Evolutionary conservation across 768 basidiomycete species (phyloP).

Genomic region (Mycena epipterygia): DNA sequence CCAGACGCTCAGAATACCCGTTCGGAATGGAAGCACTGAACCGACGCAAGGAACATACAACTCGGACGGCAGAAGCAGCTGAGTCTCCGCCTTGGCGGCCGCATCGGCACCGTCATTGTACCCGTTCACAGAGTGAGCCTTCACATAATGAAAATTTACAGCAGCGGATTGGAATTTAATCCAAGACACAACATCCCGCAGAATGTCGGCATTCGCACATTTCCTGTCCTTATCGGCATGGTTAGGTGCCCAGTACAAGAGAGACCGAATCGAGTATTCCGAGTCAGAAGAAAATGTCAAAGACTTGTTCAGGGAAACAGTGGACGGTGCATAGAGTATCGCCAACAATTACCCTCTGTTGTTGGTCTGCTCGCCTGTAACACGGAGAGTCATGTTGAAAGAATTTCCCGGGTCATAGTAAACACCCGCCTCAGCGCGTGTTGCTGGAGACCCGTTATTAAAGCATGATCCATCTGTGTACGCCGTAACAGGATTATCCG

Average conservation of each 20-base stretch:
- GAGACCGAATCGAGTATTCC: constrained; percentile 28
- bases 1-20: not conserved
- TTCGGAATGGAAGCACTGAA: not conserved
- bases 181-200: constrained; percentile 22
- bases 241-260: constrained; percentile 6
- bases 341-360: no score
- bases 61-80: not conserved
- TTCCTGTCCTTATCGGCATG: constrained; percentile 29
- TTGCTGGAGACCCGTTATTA: no score
- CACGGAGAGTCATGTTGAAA: no score
- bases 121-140: not conserved
- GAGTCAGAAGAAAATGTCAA: constrained; percentile 26
- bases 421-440: no score
- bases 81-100: constrained; percentile 4
- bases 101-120: constrained; percentile 16
- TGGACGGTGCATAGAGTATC: no score
- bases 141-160: constrained; percentile 12
- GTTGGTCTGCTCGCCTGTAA: no score
- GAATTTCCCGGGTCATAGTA: no score
- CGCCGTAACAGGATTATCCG: no score
- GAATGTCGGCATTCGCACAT: constrained; percentile 33
- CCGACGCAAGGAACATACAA: not conserved
- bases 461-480: no score
- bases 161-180: constrained; percentile 7
- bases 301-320: no score